A percentile compares a stretch with the other conserved stretches of the same genome.
These are phyloP conservation scores for Teunomyces tritomae DNA, from an alignment of 805 yeast species.

Conservation along the genomic window DNA sequence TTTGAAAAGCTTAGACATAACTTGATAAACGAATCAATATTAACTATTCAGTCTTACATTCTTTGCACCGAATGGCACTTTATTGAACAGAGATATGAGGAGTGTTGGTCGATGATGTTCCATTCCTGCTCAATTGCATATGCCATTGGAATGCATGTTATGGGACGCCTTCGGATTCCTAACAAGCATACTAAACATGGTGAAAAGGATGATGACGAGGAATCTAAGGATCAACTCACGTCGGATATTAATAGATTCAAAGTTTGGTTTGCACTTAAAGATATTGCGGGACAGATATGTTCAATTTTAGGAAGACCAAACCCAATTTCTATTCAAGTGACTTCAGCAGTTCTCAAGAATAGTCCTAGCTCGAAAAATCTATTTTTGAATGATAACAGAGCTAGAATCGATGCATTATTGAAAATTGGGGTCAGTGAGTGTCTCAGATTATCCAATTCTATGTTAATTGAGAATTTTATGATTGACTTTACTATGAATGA, in stretches of 20 bases:
- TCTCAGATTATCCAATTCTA: slow-evolving; percentile 45
- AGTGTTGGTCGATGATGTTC: slow-evolving; percentile 51
- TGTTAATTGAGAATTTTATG: slow-evolving; percentile 52
- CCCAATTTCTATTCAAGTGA: slow-evolving; percentile 47
- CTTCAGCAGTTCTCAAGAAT: slow-evolving; percentile 25
- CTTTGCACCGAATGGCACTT: slow-evolving; percentile 52
- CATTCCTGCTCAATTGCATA: slow-evolving; percentile 49
- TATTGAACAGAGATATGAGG: slow-evolving; percentile 48
- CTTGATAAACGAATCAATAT: slow-evolving; percentile 44
- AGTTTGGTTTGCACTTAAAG: slow-evolving; percentile 50
- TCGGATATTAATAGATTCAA: slow-evolving; percentile 37
- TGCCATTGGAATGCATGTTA: slow-evolving; percentile 51
- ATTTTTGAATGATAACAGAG: slow-evolving; percentile 13
- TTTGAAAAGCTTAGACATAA: slow-evolving; percentile 47
- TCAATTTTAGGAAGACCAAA: slow-evolving; percentile 54
- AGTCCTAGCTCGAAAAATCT: slow-evolving; percentile 8
- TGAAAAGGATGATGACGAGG: slow-evolving; percentile 21
- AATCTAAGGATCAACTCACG: slow-evolving; percentile 34
- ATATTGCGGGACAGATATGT: slow-evolving; percentile 47
- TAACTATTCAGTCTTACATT: slow-evolving; percentile 49
- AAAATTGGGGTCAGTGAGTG: slow-evolving; percentile 52
- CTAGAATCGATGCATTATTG: slow-evolving; percentile 29
- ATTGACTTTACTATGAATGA: slow-evolving; percentile 42
- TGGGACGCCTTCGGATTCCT: slow-evolving; percentile 23
- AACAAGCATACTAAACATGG: neutral